Conservation (phyloP, 164 flowering plant species). For the Berberis thunbergii region DNA sequence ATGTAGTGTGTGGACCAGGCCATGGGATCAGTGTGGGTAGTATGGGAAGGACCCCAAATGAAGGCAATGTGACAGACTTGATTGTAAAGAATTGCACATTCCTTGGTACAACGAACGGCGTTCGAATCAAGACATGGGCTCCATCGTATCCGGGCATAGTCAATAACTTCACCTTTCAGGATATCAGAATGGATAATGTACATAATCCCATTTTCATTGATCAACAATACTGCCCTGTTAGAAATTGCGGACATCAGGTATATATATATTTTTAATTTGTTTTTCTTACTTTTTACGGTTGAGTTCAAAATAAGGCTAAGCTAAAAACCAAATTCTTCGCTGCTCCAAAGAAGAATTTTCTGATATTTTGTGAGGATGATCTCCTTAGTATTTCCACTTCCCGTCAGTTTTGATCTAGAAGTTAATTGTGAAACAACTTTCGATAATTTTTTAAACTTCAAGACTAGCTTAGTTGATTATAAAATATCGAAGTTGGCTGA, state of each 20-base stretch:
- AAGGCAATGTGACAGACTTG: background rate
- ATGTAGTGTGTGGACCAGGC: conserved; percentile 38
- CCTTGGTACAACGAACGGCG: background rate
- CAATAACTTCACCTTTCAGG: background rate
- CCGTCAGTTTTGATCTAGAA: too few species aligned
- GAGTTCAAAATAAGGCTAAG: too few species aligned
- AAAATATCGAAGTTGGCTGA: too few species aligned
- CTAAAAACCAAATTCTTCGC: background rate
- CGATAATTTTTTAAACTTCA: too few species aligned
- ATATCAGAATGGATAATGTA: background rate
- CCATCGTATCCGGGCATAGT: background rate
- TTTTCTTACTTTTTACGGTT: background rate
- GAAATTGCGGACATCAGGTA: background rate
- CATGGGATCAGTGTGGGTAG: conserved; percentile 29
- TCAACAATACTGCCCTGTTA: background rate
- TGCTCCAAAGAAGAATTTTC: background rate
- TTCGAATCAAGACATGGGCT: background rate
- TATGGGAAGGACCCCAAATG: background rate
- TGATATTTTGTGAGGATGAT: too few species aligned
- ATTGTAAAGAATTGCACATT: conserved; percentile 1
- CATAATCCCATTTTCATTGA: background rate
- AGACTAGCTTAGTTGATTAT: too few species aligned
- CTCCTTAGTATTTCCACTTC: too few species aligned
- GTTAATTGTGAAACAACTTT: too few species aligned
- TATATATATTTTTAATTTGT: background rate